Percentiles rank a stretch among this genome's conserved stretches.
Evolutionary conservation across 768 basidiomycete genomes (phyloP).

Genomic region (Hysterangium stoloniferum): DNA sequence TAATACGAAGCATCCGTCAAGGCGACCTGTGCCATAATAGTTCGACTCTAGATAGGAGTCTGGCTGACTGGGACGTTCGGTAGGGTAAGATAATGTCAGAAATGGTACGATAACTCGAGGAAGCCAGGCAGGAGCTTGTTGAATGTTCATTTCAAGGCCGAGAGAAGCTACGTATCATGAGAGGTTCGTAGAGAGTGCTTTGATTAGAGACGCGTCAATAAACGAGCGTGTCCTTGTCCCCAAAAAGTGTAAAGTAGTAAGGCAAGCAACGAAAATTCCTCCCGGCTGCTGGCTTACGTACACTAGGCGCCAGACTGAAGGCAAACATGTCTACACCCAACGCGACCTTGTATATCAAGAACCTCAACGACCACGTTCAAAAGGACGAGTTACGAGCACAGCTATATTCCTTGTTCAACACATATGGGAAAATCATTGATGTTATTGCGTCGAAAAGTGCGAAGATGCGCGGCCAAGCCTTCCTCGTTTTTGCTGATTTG

Average conservation of each 20-base stretch:
- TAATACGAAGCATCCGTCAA: conserved; percentile 73
- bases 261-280: too few species aligned
- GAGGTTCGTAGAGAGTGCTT: too few species aligned
- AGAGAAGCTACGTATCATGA: not conserved
- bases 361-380: conserved; percentile 88
- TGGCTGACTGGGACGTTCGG: conserved; percentile 41
- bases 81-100: conserved; percentile 66
- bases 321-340: conserved; percentile 54
- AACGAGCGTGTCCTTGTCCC: not conserved
- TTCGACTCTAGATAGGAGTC: conserved; percentile 67
- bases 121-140: conserved; percentile 34
- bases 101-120: conserved; percentile 56
- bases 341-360: conserved; percentile 85
- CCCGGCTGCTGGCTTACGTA: conserved; percentile 8
- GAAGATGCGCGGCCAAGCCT: conserved; percentile 91
- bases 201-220: not conserved
- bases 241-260: not conserved
- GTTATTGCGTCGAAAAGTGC: conserved; percentile 81
- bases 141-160: conserved; percentile 27
- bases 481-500: conserved; percentile 91
- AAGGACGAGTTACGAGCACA: conserved; percentile 81
- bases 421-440: conserved; percentile 91
- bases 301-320: conserved; percentile 19
- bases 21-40: conserved; percentile 66
- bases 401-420: conserved; percentile 83